Base-by-base conservation (phyloP, 495 filamentous ascomycete genomes). In the Penicillium egyptiacum region DNA sequence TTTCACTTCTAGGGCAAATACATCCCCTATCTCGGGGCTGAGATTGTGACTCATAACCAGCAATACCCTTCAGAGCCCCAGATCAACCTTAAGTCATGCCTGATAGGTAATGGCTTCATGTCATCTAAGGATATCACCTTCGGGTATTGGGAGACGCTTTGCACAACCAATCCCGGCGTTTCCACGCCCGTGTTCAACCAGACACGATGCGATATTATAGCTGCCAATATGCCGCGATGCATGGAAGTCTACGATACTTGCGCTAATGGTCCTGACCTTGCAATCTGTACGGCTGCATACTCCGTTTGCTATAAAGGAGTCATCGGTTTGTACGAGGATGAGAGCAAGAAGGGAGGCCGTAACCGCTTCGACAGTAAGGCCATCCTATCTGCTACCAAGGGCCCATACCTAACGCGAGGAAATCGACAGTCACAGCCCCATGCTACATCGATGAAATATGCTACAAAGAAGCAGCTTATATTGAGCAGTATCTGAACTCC, bases 101-200 rank as follows among this genome's bases (percentile, higher is more conserved):
- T 75, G n/a, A 58, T 77, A 3, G 74, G 75, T 19, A 73, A 79
- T 50, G 73, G 67, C 2, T 70, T 42, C 48, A 69, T 77, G 50
- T 77, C 73, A 2, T 70, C 65, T 2, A 64, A 61, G 22, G 67
- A 76, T 45, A 55, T 62, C 0, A 44, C 39, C 10, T 78, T 67
- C 47, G 74, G 75, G 17, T 75, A 77, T 56, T 78, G 71, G 70
- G 74, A 77, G 60, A 77, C 75, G 0, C 70, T 77, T 12, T 77
- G 75, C 58, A 76, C 71, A 0, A 76, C 73, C 3, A 77, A 78
- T 43, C 74, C 74, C 2, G 71, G 69, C 20, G 62, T 77, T 47
- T 20, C 59, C 4, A 52, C 57, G n/a, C 74, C 74, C 19, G 61
- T 78, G 1, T 77, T 77, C 64, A 78, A 77, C 50, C 37, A 66